phyloP scores from a whole-genome alignment of 495 filamentous ascomycete species.

The Hypomontagnella monticulosa region DNA sequence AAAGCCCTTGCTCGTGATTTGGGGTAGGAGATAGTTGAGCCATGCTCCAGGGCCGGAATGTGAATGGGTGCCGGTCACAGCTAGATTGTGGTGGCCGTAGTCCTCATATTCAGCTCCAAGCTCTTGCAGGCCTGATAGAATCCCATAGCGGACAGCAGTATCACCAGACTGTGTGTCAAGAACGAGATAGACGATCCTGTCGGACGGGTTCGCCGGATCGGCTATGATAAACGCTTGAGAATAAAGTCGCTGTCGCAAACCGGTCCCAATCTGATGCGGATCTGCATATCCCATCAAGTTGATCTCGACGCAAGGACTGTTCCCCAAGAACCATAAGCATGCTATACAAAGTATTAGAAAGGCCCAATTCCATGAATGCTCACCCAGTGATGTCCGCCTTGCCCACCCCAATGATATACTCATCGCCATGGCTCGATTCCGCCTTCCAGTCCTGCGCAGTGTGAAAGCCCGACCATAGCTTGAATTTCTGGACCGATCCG shows the following conservation, averaged over 20 bases:
- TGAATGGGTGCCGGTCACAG: conserved; percentile 91
- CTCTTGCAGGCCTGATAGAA: conserved; percentile 73
- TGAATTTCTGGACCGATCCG: conserved; percentile 11
- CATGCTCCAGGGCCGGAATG: conserved; percentile 93
- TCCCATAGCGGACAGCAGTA: conserved; percentile 87
- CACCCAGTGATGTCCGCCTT: conserved; percentile 95
- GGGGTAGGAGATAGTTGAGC: conserved; percentile 95
- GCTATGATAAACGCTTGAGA: conserved; percentile 92
- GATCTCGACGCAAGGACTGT: conserved; percentile 86
- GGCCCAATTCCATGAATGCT: conserved; percentile 16
- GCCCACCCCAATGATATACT: conserved; percentile 87
- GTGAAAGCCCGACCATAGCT: conserved; percentile 18
- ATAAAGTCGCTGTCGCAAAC: conserved; percentile 88
- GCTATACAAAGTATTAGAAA: background rate
- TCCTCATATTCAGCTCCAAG: conserved; percentile 74
- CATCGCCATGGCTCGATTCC: conserved; percentile 40
- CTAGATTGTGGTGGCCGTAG: conserved; percentile 87
- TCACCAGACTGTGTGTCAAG: conserved; percentile 91
- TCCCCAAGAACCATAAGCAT: conserved; percentile 21
- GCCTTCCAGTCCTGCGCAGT: conserved; percentile 6
- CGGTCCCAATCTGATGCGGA: conserved; percentile 83
- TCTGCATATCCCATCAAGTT: conserved; percentile 95
- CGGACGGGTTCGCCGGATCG: conserved; percentile 67
- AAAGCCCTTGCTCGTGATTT: conserved; percentile 91
- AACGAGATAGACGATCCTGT: conserved; percentile 88